A percentile compares a stretch with the other conserved stretches of the same genome.
phyloP scores from a whole-genome alignment of 78 protist genomes.

The Dictyostelium purpureum region DNA sequence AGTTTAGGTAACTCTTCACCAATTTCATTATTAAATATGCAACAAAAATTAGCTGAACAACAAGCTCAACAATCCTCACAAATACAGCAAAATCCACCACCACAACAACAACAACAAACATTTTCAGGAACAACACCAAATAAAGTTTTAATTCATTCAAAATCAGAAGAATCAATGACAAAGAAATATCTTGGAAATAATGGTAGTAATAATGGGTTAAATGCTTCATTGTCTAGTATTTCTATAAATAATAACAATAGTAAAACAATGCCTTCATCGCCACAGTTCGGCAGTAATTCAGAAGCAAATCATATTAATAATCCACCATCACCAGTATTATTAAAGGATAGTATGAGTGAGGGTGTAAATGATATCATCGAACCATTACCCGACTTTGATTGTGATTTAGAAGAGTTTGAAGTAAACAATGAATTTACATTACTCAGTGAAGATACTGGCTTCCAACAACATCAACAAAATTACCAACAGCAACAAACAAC shows the following conservation, averaged over 20 bases:
- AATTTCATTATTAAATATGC: neutral
- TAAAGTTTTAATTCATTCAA: conserved; percentile 44
- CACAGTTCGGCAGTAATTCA: neutral
- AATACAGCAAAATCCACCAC: neutral
- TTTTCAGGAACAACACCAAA: neutral
- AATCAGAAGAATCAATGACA: conserved; percentile 45
- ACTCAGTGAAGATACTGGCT: neutral
- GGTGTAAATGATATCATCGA: conserved; percentile 30
- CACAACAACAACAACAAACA: neutral
- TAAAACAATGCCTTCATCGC: no score
- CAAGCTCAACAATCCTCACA: neutral
- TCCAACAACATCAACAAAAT: conserved; percentile 1
- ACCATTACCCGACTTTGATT: conserved; percentile 53
- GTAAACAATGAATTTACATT: neutral
- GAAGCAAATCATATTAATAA: neutral
- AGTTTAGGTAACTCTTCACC: conserved; percentile 3
- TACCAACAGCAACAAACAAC: neutral
- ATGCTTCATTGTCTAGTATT: neutral
- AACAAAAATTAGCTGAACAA: neutral
- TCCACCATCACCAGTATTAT: conserved; percentile 8
- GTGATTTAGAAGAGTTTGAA: conserved; percentile 45
- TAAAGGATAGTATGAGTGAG: neutral
- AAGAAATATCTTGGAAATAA: no score
- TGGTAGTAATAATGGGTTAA: conserved; percentile 36
- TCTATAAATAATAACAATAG: neutral